Base-by-base conservation (phyloP, 495 filamentous ascomycete genomes). In the Penicillium pulvis region DNA sequence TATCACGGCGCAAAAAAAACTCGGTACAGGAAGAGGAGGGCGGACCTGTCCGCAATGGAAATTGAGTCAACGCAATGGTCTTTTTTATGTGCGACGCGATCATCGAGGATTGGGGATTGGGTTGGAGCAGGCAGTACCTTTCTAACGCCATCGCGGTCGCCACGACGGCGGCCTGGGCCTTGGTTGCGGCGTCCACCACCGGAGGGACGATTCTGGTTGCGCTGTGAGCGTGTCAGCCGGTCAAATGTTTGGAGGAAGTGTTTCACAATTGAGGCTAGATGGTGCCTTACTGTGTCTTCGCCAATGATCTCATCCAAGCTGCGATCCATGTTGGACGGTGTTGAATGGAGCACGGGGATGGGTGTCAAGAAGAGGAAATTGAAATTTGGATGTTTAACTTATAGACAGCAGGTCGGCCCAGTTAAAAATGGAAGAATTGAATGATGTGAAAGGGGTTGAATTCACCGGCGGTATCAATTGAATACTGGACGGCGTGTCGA, bases 241-340 rank as follows among this genome's bases (percentile, higher is more conserved):
- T 42, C 51, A 2, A n/a, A 44, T n/a, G 26, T 16, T 28, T 17
- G 45, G 16, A 28, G 24, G n/a, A 52, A 52, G n/a, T 24, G 46
- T 2, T 4, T 30, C 24, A n/a, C 16, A 14, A 50, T 49, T 47
- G 39, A 16, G 41, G 16, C 33, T 23, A 11, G 23, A 50, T 24
- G 30, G 19, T 35, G 24, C 47, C 31, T 68, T 88, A 91, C 89
- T 78, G 87, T 83, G 65, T 88, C 88, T 67, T 92, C 91, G 57
- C 84, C 84, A 62, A 94, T 90, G 65, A 91, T 90, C 71, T 94
- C 90, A 71, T 93, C 90, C 47, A 94, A 81, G 68, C 86, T 88
- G 69, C 88, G 88, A 74, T 94, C 90, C 85, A 94, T 91, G 45
- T 63, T 75, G 64, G 30, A 26, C 12, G 20, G 9, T n/a, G 14